Evolutionary conservation across 768 basidiomycete species (phyloP), one percentile per base, ranked within the genome.

Genomic region (Tephrocybe sp.): DNA sequence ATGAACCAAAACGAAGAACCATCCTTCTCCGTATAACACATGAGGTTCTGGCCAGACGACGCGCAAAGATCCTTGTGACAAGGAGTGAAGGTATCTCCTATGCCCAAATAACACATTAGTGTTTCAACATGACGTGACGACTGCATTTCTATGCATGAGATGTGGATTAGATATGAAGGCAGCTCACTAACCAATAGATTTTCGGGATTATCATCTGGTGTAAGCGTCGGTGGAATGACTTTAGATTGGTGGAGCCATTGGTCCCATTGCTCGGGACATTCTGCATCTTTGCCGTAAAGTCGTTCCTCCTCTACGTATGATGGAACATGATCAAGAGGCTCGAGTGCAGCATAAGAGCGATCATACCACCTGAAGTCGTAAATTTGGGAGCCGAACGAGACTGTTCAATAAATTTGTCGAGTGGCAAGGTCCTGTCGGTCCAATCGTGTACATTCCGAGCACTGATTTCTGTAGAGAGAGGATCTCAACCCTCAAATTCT

Each of bases 1-100:
- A 93, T 90, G 67, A 93, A 92, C 91, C 90, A 93, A 62, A 84
- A 89, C 1, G 90, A 85, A 1, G 84, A 86, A 0, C 85, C 89
- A 34, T 68, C 75, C 20, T 82, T 69, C 62, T 90, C 87, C 0
- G 90, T 81, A 63, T 87, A 86, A 60, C 85, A 86, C 90, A 93
- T 93, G 18, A 93, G 69, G 62, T 93, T 93, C 48, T 93, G 90
- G 9, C 91, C 90, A 5, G 86, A 85, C 3, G 89, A 91, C 1
- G 81, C 89, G 59, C 90, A 93, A 0, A 86, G 76, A 67, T 93
- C 90, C 63, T 92, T 93, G 62, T 93, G 91, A 50, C 81, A 86
- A 1, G 90, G 85, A 0, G 91, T 93, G 64, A 82, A 91, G 0
- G 91, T 93, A 55, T 89, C 90, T 0, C 86, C 88, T 49, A 86